These are phyloP conservation scores for Auxenochlorella protothecoides DNA, from an alignment of 139 green algal genomes.

Conservation along the genomic window DNA sequence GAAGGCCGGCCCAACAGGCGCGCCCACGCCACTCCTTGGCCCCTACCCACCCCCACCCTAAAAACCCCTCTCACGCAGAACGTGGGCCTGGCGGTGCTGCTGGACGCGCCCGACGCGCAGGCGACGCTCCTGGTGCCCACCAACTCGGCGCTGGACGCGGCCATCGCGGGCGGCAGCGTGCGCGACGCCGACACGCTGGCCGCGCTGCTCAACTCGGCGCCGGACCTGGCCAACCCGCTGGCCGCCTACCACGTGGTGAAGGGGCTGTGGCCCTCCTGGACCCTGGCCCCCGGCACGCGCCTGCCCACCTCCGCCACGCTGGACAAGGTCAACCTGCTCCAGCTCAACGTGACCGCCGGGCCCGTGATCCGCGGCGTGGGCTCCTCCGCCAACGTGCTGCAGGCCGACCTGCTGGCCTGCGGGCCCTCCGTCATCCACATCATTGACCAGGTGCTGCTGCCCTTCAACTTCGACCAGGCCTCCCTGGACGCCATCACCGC, in stretches of 20 bases:
- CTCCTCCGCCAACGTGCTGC: slow-evolving; percentile 14
- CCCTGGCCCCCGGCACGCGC: slow-evolving; percentile 2
- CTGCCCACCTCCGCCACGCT: slow-evolving; percentile 10
- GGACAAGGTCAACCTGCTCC: slow-evolving; percentile 18
- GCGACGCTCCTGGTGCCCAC: slow-evolving; percentile 23
- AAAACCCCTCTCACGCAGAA: not conserved
- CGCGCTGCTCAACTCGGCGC: slow-evolving; percentile 9
- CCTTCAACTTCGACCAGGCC: slow-evolving; percentile 26
- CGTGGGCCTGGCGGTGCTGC: slow-evolving; percentile 6
- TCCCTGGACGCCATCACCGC: slow-evolving; percentile 21
- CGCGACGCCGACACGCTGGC: slow-evolving; percentile 5
- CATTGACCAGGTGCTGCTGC: slow-evolving; percentile 27
- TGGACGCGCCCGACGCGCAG: not conserved
- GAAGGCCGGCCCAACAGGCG: no score
- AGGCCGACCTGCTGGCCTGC: slow-evolving; percentile 22
- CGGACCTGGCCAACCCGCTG: slow-evolving; percentile 14
- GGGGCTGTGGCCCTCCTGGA: slow-evolving; percentile 17
- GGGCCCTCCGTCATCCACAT: slow-evolving; percentile 26
- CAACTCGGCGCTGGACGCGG: not conserved
- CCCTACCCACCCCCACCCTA: no score
- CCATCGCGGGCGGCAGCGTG: slow-evolving; percentile 1
- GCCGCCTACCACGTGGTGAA: slow-evolving; percentile 10
- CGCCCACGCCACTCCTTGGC: no score
- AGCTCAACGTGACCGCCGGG: not conserved
- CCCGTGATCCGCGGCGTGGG: slow-evolving; percentile 16